These are phyloP conservation scores for Clavariopsis aquatica DNA, from an alignment of 495 filamentous ascomycete species.

Conservation along the genomic window DNA sequence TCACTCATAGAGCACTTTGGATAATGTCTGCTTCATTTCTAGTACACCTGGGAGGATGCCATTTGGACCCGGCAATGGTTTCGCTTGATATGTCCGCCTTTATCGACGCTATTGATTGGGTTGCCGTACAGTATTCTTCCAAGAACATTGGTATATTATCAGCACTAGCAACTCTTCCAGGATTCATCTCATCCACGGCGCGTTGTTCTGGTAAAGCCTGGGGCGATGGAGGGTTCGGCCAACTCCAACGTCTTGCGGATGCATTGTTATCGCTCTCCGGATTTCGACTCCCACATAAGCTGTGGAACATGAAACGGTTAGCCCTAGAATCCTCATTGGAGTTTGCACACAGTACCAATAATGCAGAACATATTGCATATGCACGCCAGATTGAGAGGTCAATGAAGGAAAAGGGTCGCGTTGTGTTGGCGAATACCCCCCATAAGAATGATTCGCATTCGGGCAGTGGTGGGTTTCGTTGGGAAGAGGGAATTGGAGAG, in stretches of 20 bases:
- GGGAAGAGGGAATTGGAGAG: slow-evolving; percentile 39
- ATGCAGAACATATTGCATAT: slow-evolving; percentile 21
- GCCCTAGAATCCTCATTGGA: slow-evolving; percentile 30
- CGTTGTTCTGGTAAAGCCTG: slow-evolving; percentile 22
- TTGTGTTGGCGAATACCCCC: slow-evolving; percentile 9
- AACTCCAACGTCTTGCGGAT: slow-evolving; percentile 26
- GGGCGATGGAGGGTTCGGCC: slow-evolving; percentile 32
- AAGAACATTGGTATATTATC: background rate
- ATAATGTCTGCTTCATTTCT: slow-evolving; percentile 18
- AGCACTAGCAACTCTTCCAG: slow-evolving; percentile 20
- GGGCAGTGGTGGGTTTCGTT: slow-evolving; percentile 25
- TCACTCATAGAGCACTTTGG: slow-evolving; percentile 27
- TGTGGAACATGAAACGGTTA: slow-evolving; percentile 29
- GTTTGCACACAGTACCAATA: slow-evolving; percentile 30
- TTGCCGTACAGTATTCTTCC: slow-evolving; percentile 7
- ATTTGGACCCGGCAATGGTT: slow-evolving; percentile 3
- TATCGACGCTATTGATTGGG: slow-evolving; percentile 9
- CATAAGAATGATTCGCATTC: slow-evolving; percentile 17
- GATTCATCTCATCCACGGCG: slow-evolving; percentile 25
- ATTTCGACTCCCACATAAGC: slow-evolving; percentile 19
- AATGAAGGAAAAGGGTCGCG: slow-evolving; percentile 18
- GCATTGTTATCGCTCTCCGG: background rate
- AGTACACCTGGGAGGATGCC: slow-evolving; percentile 20
- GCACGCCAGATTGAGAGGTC: slow-evolving; percentile 29
- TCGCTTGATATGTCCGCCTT: slow-evolving; percentile 2